phyloP scores from a whole-genome alignment of 192 early-diverging fungal species.

The Coemansia sp. region DNA sequence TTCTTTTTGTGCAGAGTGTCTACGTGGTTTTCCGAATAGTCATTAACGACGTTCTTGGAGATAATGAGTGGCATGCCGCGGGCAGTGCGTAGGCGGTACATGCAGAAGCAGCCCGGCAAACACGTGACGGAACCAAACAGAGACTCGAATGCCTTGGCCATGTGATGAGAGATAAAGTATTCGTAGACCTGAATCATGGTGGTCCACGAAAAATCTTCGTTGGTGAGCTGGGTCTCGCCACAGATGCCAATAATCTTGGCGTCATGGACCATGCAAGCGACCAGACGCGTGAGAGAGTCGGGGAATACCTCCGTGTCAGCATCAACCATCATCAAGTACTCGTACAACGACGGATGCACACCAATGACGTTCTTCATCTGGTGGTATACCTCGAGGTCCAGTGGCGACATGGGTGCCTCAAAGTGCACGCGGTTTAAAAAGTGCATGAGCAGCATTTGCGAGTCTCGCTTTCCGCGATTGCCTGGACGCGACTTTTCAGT shows the following conservation, averaged over 20 bases:
- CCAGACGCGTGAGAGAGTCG: constrained; percentile 85
- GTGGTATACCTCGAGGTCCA: constrained; percentile 96
- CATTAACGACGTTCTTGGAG: constrained; percentile 72
- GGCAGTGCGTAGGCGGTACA: constrained; percentile 74
- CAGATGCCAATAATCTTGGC: constrained; percentile 84
- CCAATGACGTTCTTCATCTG: constrained; percentile 97
- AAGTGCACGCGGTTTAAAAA: constrained; percentile 93
- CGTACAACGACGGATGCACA: constrained; percentile 77
- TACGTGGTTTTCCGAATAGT: constrained; percentile 88
- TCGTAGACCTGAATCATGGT: constrained; percentile 98
- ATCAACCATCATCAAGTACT: constrained; percentile 78
- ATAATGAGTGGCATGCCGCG: constrained; percentile 79
- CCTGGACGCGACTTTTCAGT: constrained; percentile 84
- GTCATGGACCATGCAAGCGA: constrained; percentile 80
- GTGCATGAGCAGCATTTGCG: constrained; percentile 90
- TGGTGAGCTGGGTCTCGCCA: constrained; percentile 64
- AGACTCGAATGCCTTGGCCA: constrained; percentile 86
- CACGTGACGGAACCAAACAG: constrained; percentile 81
- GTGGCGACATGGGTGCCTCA: constrained; percentile 83
- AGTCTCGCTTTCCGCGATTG: constrained; percentile 97
- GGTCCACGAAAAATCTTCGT: constrained; percentile 47
- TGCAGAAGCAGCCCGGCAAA: constrained; percentile 83
- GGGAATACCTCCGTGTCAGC: constrained; percentile 80
- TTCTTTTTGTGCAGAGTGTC: constrained; percentile 99
- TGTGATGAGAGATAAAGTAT: constrained; percentile 89